Conservation (phyloP, 106 monocot genomes). For the Acanthochlamys bracteata region DNA sequence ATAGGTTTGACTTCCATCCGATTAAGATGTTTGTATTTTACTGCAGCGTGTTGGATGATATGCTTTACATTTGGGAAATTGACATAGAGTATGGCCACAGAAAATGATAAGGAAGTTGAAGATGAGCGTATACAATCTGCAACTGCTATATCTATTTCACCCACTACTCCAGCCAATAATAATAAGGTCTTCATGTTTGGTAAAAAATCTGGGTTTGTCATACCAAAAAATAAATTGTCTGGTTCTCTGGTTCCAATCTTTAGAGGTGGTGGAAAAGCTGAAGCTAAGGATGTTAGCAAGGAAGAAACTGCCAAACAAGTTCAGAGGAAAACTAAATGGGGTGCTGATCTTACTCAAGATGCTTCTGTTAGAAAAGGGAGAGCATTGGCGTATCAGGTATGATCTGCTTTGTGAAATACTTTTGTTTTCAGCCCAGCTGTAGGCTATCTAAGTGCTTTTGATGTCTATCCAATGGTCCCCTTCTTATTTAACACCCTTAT, state of each 20-base stretch:
- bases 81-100: conserved; percentile 36
- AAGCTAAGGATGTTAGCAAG: conserved; percentile 24
- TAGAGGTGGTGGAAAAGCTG: conserved; percentile 49
- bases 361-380: conserved; percentile 67
- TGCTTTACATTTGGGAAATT: background rate
- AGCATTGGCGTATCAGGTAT: conserved; percentile 89
- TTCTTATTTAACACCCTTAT: background rate
- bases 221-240: conserved; percentile 92
- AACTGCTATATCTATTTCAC: conserved; percentile 14
- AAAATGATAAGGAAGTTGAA: conserved; percentile 34
- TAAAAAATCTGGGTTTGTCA: conserved; percentile 85
- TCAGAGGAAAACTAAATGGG: conserved; percentile 92
- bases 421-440: background rate
- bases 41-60: too few species aligned
- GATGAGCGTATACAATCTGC: conserved; percentile 19
- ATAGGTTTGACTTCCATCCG: too few species aligned
- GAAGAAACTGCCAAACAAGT: conserved; percentile 55
- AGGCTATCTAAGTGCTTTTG: background rate
- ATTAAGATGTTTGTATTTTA: too few species aligned
- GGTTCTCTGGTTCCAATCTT: conserved; percentile 76
- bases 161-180: conserved; percentile 26
- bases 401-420: background rate
- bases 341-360: conserved; percentile 69
- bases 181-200: conserved; percentile 71
- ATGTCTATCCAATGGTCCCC: background rate